Evolutionary conservation across 2,329 filamentous ascomycete genomes (phyloP).

Genomic region (Macrophomina phaseolina): DNA sequence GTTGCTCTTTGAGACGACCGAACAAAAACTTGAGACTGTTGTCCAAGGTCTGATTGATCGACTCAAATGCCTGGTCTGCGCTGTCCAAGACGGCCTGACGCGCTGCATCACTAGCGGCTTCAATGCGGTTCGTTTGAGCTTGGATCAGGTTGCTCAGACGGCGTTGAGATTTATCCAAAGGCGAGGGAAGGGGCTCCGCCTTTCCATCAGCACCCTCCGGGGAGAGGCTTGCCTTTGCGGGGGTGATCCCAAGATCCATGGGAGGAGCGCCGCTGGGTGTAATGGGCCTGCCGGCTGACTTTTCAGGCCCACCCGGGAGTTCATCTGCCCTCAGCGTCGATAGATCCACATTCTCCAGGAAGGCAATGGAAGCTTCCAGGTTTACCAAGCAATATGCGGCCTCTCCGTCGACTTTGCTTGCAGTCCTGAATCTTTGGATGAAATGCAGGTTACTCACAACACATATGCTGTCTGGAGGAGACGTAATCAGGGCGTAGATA

Average conservation of each 20-base stretch:
- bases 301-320: conserved; percentile 69
- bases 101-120: conserved; percentile 82
- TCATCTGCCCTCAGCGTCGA: conserved; percentile 86
- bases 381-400: conserved; percentile 96
- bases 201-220: conserved; percentile 23
- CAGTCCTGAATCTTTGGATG: conserved; percentile 87
- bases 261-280: conserved; percentile 49
- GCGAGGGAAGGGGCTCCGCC: conserved; percentile 33
- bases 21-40: conserved; percentile 94
- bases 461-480: conserved; percentile 82
- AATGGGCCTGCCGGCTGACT: conserved; percentile 55
- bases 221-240: conserved; percentile 41
- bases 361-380: conserved; percentile 91
- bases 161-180: conserved; percentile 66
- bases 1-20: conserved; percentile 79
- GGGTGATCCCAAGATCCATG: conserved; percentile 48
- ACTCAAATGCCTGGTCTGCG: conserved; percentile 90
- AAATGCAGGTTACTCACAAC: conserved; percentile 95
- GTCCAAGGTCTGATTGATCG: conserved; percentile 86
- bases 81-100: conserved; percentile 71
- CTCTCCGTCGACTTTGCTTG: conserved; percentile 87
- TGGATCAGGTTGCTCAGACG: conserved; percentile 86
- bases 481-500: conserved; percentile 93
- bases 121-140: conserved; percentile 79
- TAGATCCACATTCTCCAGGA: conserved; percentile 92